phyloP scores from a whole-genome alignment of 2,329 filamentous ascomycete genomes.

The Fusarium scirpi region DNA sequence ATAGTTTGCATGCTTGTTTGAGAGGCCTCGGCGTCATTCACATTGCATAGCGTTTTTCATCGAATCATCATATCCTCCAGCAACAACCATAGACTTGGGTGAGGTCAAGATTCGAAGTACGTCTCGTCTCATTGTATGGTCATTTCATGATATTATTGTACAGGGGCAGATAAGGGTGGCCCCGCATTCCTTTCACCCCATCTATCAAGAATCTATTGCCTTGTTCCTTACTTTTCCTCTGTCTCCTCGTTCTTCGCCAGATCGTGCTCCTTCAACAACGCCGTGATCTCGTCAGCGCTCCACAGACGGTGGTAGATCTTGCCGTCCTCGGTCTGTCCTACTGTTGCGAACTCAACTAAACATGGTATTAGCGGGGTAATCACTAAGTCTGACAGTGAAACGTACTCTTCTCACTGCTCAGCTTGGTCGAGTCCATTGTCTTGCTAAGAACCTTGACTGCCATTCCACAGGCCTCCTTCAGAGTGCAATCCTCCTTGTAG shows the following conservation, averaged over 20 bases:
- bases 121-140: constrained; percentile 34
- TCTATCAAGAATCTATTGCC: constrained; percentile 48
- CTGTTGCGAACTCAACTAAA: constrained; percentile 95
- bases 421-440: constrained; percentile 99
- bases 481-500: constrained; percentile 97
- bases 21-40: constrained; percentile 18
- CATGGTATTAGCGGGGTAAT: constrained; percentile 30
- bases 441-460: constrained; percentile 99
- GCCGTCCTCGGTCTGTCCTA: constrained; percentile 93
- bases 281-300: constrained; percentile 96
- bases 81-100: constrained; percentile 26
- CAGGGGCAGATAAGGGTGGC: constrained; percentile 44
- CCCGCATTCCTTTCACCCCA: constrained; percentile 40
- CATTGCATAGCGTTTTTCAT: constrained; percentile 20
- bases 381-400: not conserved
- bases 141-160: constrained; percentile 51
- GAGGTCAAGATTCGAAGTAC: constrained; percentile 22
- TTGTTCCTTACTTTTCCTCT: constrained; percentile 68
- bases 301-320: constrained; percentile 99
- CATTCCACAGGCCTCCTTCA: constrained; percentile 96
- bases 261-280: constrained; percentile 93
- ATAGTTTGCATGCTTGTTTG: constrained; percentile 35
- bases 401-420: constrained; percentile 99
- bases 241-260: constrained; percentile 86
- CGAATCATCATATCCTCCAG: not conserved